Percentiles rank a stretch among this genome's conserved stretches.
Evolutionary conservation across 225 moss, liverwort and hornwort genomes (phyloP).

Genomic region (Bryum argenteum): DNA sequence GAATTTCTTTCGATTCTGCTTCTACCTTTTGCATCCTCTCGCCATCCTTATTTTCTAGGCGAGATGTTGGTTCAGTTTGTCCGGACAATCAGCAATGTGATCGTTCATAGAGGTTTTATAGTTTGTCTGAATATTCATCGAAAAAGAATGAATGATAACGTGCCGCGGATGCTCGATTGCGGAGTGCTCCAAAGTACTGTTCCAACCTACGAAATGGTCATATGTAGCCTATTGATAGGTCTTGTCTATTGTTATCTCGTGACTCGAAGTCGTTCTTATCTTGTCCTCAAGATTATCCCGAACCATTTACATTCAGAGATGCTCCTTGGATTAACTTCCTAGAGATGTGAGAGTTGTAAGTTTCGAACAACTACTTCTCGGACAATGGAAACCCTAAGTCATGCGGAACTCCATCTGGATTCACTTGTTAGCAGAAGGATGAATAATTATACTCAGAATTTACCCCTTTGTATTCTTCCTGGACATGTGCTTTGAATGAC

Average conservation of each 20-base stretch:
- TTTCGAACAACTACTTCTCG: background rate
- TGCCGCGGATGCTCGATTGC: background rate
- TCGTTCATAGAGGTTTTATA: background rate
- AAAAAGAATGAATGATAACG: background rate
- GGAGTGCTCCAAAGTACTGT: background rate
- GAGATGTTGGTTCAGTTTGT: background rate
- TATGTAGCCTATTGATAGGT: too few species aligned
- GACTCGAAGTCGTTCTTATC: background rate
- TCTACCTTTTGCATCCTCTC: background rate
- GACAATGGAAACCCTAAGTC: background rate
- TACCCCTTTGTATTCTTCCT: background rate
- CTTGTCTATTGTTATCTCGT: background rate
- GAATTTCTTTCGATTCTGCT: background rate
- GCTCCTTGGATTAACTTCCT: background rate
- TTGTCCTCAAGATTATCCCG: background rate
- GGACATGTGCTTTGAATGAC: too few species aligned
- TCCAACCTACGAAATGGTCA: background rate
- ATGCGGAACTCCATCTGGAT: background rate
- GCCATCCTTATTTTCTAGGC: background rate
- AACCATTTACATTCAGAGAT: background rate
- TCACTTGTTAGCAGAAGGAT: background rate
- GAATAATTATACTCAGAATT: background rate
- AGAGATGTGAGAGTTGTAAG: background rate
- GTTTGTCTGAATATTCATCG: background rate
- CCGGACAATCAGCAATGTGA: background rate